Percentiles rank a stretch among this genome's conserved stretches.
These are phyloP conservation scores for Candida sp. DNA, from an alignment of 1,139 yeast genomes.

Conservation along the genomic window DNA sequence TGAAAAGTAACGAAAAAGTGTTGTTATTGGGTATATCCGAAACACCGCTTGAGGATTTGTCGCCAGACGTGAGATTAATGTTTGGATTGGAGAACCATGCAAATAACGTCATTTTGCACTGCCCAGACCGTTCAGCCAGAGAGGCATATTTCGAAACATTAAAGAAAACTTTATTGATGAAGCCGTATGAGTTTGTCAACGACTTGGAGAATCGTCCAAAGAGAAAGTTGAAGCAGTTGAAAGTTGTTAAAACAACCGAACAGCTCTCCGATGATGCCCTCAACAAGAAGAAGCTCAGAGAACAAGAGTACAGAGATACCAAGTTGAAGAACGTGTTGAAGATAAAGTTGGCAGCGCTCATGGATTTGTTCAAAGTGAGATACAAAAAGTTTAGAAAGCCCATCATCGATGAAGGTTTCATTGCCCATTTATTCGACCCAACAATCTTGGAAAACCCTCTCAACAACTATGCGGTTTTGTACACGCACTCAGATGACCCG, in stretches of 20 bases:
- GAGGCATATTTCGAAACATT: slow-evolving; percentile 58
- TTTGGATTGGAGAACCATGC: slow-evolving; percentile 55
- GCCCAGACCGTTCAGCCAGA: slow-evolving; percentile 48
- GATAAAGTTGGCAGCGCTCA: slow-evolving; percentile 81
- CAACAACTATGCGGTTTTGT: slow-evolving; percentile 47
- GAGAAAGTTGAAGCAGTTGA: slow-evolving; percentile 43
- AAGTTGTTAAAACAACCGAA: slow-evolving; percentile 23
- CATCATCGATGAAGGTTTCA: slow-evolving; percentile 72
- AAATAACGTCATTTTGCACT: slow-evolving; percentile 50
- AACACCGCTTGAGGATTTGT: slow-evolving; percentile 32
- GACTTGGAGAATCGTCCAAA: slow-evolving; percentile 56
- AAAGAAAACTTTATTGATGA: slow-evolving; percentile 59
- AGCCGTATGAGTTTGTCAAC: slow-evolving; percentile 65
- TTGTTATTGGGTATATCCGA: slow-evolving; percentile 82
- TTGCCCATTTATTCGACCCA: slow-evolving; percentile 82
- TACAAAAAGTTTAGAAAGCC: slow-evolving; percentile 94
- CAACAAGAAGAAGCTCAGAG: slow-evolving; percentile 43
- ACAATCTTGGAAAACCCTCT: slow-evolving; percentile 34
- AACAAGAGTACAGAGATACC: slow-evolving; percentile 74
- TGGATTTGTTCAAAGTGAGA: slow-evolving; percentile 87
- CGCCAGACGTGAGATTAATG: slow-evolving; percentile 42
- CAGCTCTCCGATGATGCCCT: slow-evolving; percentile 13
- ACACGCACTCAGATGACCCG: slow-evolving; percentile 59
- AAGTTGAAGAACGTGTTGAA: slow-evolving; percentile 83
- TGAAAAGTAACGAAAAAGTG: slow-evolving; percentile 75